Evolutionary conservation across 163 green algal species (phyloP).

Genomic region (Prototheca wickerhamii): DNA sequence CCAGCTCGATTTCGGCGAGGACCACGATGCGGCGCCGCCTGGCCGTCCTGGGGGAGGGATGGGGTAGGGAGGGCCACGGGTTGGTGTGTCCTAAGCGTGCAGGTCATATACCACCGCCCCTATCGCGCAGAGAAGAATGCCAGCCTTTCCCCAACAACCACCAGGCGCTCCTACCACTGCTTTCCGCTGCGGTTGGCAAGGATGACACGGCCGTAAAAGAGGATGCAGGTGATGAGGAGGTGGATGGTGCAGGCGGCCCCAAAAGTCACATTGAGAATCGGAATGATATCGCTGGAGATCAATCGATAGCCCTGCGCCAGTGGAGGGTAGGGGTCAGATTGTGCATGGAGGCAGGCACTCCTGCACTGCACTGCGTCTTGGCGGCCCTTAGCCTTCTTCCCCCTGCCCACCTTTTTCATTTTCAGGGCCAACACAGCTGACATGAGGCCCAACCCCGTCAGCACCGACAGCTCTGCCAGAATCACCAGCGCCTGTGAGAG

Average conservation of each 20-base stretch:
- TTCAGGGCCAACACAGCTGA: constrained; percentile 5
- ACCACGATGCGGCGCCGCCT: background rate
- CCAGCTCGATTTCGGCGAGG: constrained; percentile 7
- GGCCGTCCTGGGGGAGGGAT: background rate
- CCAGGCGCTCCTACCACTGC: constrained; percentile 11
- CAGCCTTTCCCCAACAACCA: background rate
- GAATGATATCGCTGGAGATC: constrained; percentile 1
- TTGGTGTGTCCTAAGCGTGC: background rate
- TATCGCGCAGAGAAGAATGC: background rate
- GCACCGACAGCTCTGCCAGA: background rate
- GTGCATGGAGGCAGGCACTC: background rate
- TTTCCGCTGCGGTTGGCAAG: constrained; percentile 9
- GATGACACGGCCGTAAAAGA: constrained; percentile 2
- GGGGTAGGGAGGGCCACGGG: background rate
- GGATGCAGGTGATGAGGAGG: constrained; percentile 2
- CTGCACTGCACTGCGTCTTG: background rate
- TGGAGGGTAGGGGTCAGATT: background rate
- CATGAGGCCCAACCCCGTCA: constrained; percentile 10
- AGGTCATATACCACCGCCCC: background rate
- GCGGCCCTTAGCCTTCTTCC: background rate
- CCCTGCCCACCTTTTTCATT: constrained; percentile 7
- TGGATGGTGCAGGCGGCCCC: background rate
- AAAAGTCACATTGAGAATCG: constrained; percentile 16
- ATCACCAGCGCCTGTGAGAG: background rate
- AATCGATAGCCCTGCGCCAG: constrained; percentile 1